These are phyloP conservation scores for Bimuria novae-zelandiae DNA, from an alignment of 2,329 filamentous ascomycete species.

Conservation along the genomic window DNA sequence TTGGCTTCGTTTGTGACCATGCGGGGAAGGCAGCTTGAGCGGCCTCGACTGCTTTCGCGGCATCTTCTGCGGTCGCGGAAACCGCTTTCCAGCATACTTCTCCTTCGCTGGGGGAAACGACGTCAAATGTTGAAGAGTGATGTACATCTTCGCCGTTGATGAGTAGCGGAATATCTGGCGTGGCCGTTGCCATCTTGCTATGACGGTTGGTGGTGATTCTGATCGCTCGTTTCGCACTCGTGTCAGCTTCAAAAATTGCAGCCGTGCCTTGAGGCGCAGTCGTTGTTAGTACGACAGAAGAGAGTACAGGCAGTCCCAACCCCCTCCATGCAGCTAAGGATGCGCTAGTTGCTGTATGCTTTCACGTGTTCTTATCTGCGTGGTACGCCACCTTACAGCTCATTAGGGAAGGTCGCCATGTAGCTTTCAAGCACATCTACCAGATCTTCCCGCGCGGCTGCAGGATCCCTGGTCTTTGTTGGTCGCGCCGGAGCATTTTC, in stretches of 20 bases:
- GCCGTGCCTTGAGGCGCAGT: background rate
- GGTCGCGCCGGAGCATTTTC: constrained; percentile 17
- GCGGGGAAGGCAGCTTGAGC: constrained; percentile 67
- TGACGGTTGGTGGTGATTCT: background rate
- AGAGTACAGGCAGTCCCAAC: too few species aligned
- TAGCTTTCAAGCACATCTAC: constrained; percentile 31
- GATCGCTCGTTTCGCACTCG: too few species aligned
- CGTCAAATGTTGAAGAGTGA: constrained; percentile 44
- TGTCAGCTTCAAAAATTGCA: background rate
- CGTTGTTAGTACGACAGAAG: too few species aligned
- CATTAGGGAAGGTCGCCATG: constrained; percentile 15
- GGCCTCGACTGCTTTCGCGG: constrained; percentile 58
- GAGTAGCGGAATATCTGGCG: constrained; percentile 44
- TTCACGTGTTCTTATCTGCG: background rate
- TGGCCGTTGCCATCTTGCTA: background rate
- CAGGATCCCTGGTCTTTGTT: background rate
- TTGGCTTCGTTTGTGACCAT: constrained; percentile 67
- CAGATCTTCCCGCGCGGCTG: constrained; percentile 18
- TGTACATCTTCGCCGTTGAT: constrained; percentile 51
- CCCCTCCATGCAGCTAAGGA: background rate
- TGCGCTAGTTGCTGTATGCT: background rate
- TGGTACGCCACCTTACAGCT: background rate
- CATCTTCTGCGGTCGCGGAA: constrained; percentile 59
- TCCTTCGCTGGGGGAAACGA: constrained; percentile 58
- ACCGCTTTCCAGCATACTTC: constrained; percentile 58